phyloP scores from a whole-genome alignment of 2,329 filamentous ascomycete genomes.

The Fusarium sp. region DNA sequence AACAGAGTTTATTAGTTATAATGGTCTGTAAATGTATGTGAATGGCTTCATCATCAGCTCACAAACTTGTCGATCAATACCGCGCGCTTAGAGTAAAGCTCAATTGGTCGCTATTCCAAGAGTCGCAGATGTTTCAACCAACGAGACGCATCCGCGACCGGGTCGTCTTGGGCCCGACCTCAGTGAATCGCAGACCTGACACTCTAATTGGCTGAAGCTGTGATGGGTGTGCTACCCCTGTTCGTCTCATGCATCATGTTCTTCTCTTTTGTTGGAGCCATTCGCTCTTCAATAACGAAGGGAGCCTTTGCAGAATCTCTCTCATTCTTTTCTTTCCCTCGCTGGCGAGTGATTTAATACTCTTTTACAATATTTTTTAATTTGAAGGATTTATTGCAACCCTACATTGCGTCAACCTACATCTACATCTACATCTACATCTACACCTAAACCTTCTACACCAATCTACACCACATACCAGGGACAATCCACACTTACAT shows the following conservation, averaged over 20 bases:
- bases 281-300: conserved; percentile 17
- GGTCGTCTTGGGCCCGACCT: conserved; percentile 28
- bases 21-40: background rate
- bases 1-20: background rate
- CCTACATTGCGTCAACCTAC: background rate
- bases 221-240: conserved; percentile 39
- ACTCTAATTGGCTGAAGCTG: conserved; percentile 9
- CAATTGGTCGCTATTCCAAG: conserved; percentile 25
- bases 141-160: conserved; percentile 43
- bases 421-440: background rate
- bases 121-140: conserved; percentile 25
- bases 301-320: background rate
- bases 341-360: conserved; percentile 42
- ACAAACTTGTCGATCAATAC: conserved; percentile 3
- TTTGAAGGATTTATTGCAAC: conserved; percentile 3
- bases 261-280: conserved; percentile 29
- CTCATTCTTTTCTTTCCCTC: conserved; percentile 37
- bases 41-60: conserved; percentile 15
- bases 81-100: conserved; percentile 31
- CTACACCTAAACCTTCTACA: background rate
- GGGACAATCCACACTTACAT: conserved; percentile 6
- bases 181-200: background rate
- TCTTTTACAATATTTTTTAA: background rate
- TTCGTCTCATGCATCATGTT: conserved; percentile 9
- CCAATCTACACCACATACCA: background rate